Conservation (phyloP, 257 asterid genomes). For the Solanum verrucosum region DNA sequence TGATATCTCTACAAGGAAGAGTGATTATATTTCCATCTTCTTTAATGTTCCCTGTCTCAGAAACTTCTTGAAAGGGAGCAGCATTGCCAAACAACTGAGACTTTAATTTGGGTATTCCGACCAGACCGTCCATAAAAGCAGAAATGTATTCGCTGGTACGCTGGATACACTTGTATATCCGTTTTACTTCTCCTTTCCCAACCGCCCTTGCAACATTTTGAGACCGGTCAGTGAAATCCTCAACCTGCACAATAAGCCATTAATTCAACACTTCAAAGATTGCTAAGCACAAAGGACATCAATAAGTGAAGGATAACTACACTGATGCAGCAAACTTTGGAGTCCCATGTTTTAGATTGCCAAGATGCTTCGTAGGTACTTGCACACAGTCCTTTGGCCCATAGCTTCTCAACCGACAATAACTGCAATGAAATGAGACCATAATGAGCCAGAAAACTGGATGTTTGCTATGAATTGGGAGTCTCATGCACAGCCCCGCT, state of each 20-base stretch:
- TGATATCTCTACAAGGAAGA: background rate
- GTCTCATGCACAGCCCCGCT: background rate
- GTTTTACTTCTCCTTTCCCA: conserved; percentile 51
- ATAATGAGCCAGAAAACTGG: background rate
- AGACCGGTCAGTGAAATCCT: conserved; percentile 74
- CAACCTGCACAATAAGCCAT: conserved; percentile 44
- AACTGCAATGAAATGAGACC: conserved; percentile 36
- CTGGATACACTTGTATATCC: conserved; percentile 58
- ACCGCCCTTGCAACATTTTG: conserved; percentile 93
- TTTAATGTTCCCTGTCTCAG: background rate
- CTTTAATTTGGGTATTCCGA: conserved; percentile 30
- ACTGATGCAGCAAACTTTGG: conserved; percentile 74
- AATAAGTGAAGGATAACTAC: conserved; percentile 23
- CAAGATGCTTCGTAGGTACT: conserved; percentile 64
- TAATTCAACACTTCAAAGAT: background rate
- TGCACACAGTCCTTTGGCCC: conserved; percentile 90
- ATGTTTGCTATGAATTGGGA: background rate
- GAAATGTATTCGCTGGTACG: conserved; percentile 28
- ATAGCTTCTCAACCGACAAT: conserved; percentile 67
- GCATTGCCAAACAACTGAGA: conserved; percentile 53
- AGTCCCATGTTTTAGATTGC: conserved; percentile 73
- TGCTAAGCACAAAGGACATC: background rate
- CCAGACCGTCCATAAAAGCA: conserved; percentile 50
- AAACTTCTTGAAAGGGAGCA: conserved; percentile 6
- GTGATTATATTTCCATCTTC: background rate